These are phyloP conservation scores for Botrytis fragariae DNA, from an alignment of 2,329 filamentous ascomycete species.

Conservation along the genomic window DNA sequence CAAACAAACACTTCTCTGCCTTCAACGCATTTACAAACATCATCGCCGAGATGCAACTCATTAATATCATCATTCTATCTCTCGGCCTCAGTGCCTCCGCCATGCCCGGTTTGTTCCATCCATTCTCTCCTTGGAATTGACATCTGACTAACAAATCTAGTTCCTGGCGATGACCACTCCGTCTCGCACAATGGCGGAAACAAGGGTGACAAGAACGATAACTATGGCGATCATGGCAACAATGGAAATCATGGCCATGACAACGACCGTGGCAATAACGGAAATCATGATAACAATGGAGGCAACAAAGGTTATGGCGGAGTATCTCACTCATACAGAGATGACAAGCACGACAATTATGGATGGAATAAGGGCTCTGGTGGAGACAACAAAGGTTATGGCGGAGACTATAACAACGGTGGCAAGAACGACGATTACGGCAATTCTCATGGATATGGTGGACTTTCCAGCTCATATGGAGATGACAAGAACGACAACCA, in stretches of 20 bases:
- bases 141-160: neutral
- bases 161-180: neutral
- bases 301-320: neutral
- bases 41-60: neutral
- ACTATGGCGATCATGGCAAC: neutral
- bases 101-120: neutral
- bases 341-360: neutral
- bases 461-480: neutral
- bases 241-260: neutral
- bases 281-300: neutral
- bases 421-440: neutral
- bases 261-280: neutral
- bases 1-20: neutral
- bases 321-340: neutral
- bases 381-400: neutral
- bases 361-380: neutral
- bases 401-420: neutral
- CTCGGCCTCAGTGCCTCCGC: neutral
- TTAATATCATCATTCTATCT: constrained; percentile 1
- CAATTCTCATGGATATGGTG: neutral
- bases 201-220: neutral
- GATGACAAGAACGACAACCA: neutral
- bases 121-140: neutral
- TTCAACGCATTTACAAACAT: neutral
- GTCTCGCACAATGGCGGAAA: neutral